Base-by-base conservation (phyloP, 2,329 filamentous ascomycete species). In the Hypoxylon sp. region DNA sequence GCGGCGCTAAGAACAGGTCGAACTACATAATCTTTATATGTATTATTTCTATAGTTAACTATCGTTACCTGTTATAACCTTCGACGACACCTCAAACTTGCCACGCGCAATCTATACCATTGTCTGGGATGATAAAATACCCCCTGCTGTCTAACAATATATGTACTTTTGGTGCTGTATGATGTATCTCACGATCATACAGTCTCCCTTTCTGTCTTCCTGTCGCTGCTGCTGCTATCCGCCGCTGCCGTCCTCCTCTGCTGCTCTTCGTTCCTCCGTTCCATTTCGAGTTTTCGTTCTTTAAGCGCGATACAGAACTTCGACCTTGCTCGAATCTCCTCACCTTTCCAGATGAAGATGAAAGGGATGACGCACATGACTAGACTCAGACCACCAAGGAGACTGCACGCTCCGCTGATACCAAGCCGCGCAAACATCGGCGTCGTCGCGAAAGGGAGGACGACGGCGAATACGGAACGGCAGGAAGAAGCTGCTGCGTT, bases 261-360 rank as follows among this genome's bases (percentile, higher is more conserved):
- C 65, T 79, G 73, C 48, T 79, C 78, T 39, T 81, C 78, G 7
- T 77, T 75, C 57, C 72, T 78, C 11, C 74, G 73, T 56, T 77
- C 73, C 76, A 83, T 75, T 67, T 83, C 80, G 26, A 79, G 79
- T 69, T 84, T 87, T 59, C 79, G 76, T 73, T 84, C 76, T 56
- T 79, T 79, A 56, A 91, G 73, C 48, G 85, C 85, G 69, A 86
- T 84, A 69, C 88, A 91, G 69, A 91, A 91, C 62, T 79, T 82
- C 53, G 84, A 87, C 10, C 82, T 81, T 22, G 79, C 81, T 22
- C 88, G 80, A 44, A 91, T 85, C 37, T 70, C 74, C 43, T 83
- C 79, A 1, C 84, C 84, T 67, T 85, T 82, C 81, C 82, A 85
- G 49, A 86, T 79, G 57, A 86, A 86, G 22, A 84, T 53, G 65